Base-by-base conservation (phyloP, 257 asterid species). In the Solanum arcanum region DNA sequence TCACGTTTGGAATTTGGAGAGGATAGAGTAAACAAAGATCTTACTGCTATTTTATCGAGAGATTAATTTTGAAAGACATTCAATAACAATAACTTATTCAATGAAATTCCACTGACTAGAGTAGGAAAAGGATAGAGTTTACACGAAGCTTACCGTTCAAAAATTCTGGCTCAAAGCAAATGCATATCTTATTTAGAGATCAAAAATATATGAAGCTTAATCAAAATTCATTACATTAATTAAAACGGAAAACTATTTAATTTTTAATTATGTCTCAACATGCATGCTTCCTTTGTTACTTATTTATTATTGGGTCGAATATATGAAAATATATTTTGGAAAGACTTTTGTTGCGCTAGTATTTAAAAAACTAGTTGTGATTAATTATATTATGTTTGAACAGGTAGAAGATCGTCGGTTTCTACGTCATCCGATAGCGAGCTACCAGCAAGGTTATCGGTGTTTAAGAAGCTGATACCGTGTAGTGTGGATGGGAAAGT, bases 401-500 rank as follows among this genome's bases (percentile, higher is more conserved):
- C 37, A 72, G 69, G 68, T 23, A 12, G 83, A 49, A 47, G 69
- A 27, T 46, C 87, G 12, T 86, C 91, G 23, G 89, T 89, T 35
- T 86, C 86, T 1, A 72, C 89, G 18, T 77, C 88, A 83, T 84
- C 91, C 73, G 93, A 89, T 41, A 84, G 62, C 5, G 94, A 89
- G 39, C 82, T 91, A 3, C 95, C 96, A 87, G 96, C 98, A 76
- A 90, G 99, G 77, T 91, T 96, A 80, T 96, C 98, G 29, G 83
- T 91, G 92, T 94, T 95, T 86, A 91, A 94, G 89, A 94, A 93
- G 76, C 91, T 95, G 86, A 94, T 95, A 27, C 97, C 96, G 8
- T 94, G 98, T 62, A 72, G 91, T 39, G 94, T 93, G 76, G 96
- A 95, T 0, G 98, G 97, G 69, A 95, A 94, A 78, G 98, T 95